Evolutionary conservation across 163 green algal genomes (phyloP).

Genomic region (Smithsoniella earleae): DNA sequence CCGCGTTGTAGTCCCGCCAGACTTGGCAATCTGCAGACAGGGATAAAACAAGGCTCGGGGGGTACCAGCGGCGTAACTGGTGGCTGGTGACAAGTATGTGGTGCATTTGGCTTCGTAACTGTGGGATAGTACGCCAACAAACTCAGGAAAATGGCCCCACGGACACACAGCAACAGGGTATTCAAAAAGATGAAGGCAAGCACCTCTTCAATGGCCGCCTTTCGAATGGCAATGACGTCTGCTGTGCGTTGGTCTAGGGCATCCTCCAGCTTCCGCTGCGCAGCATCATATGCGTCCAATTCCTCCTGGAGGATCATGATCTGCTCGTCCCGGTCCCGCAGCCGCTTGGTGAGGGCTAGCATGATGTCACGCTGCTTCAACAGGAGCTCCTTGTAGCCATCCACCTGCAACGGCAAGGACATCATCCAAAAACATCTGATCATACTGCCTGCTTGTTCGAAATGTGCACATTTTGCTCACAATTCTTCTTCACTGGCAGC

Average conservation of each 20-base stretch:
- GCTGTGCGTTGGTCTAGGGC: conserved; percentile 74
- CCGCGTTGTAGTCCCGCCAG: conserved; percentile 10
- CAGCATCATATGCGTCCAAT: conserved; percentile 75
- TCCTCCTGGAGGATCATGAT: conserved; percentile 78
- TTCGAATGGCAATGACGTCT: conserved; percentile 70
- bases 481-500: too few relatives aligned
- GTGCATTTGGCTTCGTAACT: too few relatives aligned
- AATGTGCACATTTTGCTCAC: neutral
- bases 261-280: conserved; percentile 77
- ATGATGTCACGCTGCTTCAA: conserved; percentile 97
- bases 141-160: neutral
- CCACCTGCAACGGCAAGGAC: conserved; percentile 40
- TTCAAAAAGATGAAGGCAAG: neutral
- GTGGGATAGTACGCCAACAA: too few relatives aligned
- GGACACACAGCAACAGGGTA: neutral
- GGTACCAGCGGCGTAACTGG: too few relatives aligned
- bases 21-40: neutral
- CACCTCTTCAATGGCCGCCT: conserved; percentile 47
- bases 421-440: neutral
- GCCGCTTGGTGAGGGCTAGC: conserved; percentile 81
- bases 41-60: too few relatives aligned
- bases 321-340: conserved; percentile 86
- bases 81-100: too few relatives aligned
- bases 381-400: conserved; percentile 83
- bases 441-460: too few relatives aligned